Base-by-base conservation (phyloP, 257 asterid species). In the Leonotis leonurus region DNA sequence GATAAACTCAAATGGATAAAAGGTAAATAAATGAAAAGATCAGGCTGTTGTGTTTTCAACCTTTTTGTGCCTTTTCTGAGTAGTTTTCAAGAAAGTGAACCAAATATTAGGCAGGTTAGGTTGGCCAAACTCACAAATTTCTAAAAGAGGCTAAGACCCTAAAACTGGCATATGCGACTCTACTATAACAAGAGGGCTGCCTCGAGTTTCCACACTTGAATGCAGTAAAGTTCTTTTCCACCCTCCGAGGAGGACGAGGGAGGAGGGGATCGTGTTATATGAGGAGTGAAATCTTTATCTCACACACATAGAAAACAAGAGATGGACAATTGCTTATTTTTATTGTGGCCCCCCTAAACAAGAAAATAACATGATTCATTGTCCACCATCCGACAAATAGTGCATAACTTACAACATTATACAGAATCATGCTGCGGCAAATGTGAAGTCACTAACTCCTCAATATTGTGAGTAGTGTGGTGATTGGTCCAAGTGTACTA, bases 391-490 rank as follows among this genome's bases (percentile, higher is more conserved):
- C 50, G 61, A 59, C 65, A 67, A 60, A 57, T 55, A 67, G 60
- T 62, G 62, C 73, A 60, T 26, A 60, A 33, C 49, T 65, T 30
- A 51, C 81, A 60, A 70, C 78, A 59, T 43, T 30, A 62, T 30
- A 74, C 60, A 78, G 78, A 75, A 75, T 74, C 75, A 70, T 67
- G 59, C 30, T 52, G 69, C 68, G 62, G 37, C 70, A 74, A 41
- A 75, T 33, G 46, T 76, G 79, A 71, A 59, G 71, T 80, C 75
- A 73, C 64, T 27, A 50, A 41, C 51, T 65, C 70, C 73, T 68
- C 73, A 60, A 66, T 73, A 71, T 37, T 68, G 69, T 75, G 73
- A 68, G 52, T 60, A 18, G 13, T 53, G 40, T 37, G 8, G 26
- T 75, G 66, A 65, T 60, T 75, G 76, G 73, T 70, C 60, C 76